These are phyloP conservation scores for Chlamydomonas asymmetrica DNA, from an alignment of 139 green algal species.

Conservation along the genomic window DNA sequence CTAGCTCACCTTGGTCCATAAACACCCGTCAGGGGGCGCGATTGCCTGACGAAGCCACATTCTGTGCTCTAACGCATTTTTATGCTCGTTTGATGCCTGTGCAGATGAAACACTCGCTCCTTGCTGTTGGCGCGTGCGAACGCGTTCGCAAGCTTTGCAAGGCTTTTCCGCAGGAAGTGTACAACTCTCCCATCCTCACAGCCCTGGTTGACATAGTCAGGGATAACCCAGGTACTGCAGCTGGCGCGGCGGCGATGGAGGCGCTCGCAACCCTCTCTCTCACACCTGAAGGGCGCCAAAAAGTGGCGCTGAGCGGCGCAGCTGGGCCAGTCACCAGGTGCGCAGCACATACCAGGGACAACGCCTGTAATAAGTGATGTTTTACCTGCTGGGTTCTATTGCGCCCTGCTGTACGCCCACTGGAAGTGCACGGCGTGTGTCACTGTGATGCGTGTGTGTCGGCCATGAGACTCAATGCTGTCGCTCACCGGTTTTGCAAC, in stretches of 20 bases:
- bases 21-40: not conserved
- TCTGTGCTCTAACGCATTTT: not conserved
- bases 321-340: slow-evolving; percentile 25
- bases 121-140: slow-evolving; percentile 44
- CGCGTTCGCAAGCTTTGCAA: slow-evolving; percentile 37
- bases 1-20: not conserved
- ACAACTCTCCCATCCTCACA: slow-evolving; percentile 25
- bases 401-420: not conserved
- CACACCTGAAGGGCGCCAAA: slow-evolving; percentile 30
- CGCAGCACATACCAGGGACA: not conserved
- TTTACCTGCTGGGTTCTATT: not conserved
- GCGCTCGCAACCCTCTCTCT: slow-evolving; percentile 34
- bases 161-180: slow-evolving; percentile 26
- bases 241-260: slow-evolving; percentile 21
- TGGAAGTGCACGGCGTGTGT: not conserved
- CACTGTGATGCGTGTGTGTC: not conserved
- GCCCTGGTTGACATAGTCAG: slow-evolving; percentile 25
- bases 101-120: slow-evolving; percentile 37
- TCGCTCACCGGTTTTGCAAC: not conserved
- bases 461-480: not conserved
- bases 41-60: no score
- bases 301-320: slow-evolving; percentile 23
- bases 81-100: not conserved
- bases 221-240: slow-evolving; percentile 14
- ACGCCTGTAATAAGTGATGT: not conserved